phyloP scores from a whole-genome alignment of 345 rosid species.

The Pistacia vera region DNA sequence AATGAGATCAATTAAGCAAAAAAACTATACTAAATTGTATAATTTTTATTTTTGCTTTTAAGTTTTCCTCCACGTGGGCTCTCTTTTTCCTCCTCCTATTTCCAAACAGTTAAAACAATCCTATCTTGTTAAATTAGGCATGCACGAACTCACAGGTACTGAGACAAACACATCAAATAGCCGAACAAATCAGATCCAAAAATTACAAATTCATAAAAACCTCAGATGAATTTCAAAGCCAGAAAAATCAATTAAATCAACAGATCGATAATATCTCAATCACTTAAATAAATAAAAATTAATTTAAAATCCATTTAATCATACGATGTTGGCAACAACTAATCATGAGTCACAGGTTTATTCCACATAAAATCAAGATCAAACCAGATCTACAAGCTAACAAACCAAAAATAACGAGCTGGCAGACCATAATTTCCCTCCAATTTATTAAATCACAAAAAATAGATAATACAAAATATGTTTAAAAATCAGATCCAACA shows the following conservation, averaged over 20 bases:
- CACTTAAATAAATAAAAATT: not conserved
- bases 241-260: not conserved
- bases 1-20: not conserved
- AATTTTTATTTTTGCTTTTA: not conserved
- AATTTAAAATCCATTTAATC: not conserved
- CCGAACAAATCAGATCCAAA: not conserved
- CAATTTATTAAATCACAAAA: conserved; percentile 1
- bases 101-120: too few relatives aligned
- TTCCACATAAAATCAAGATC: not conserved
- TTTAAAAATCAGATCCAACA: conserved; percentile 8
- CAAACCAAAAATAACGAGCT: not conserved
- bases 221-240: too few relatives aligned
- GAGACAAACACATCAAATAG: not conserved
- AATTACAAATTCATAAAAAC: too few relatives aligned
- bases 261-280: not conserved
- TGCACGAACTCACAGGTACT: not conserved
- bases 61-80: not conserved
- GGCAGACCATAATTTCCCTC: not conserved
- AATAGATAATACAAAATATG: not conserved
- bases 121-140: too few relatives aligned
- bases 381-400: conserved; percentile 13
- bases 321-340: not conserved
- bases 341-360: conserved; percentile 6
- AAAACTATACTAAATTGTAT: too few relatives aligned
- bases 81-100: too few relatives aligned